Conservation (phyloP, 805 yeast genomes). For the Metschnikowia cerradonensis region DNA sequence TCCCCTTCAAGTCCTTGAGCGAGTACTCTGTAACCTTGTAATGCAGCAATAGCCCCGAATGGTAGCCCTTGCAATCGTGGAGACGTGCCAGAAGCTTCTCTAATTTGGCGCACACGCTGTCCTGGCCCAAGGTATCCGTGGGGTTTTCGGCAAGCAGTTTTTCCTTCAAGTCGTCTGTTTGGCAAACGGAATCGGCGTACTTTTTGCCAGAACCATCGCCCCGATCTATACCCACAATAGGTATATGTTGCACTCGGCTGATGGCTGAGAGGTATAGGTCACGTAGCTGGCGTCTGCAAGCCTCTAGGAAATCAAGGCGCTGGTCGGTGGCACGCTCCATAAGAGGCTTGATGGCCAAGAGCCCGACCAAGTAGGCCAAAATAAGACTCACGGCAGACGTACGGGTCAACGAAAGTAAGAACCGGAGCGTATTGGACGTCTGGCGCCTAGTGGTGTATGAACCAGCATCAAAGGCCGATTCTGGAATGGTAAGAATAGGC, state of each 20-base stretch:
- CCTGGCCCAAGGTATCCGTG: constrained; percentile 26
- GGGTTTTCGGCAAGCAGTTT: constrained; percentile 15
- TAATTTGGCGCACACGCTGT: constrained; percentile 22
- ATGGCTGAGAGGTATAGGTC: constrained; percentile 34
- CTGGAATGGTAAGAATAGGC: constrained; percentile 39
- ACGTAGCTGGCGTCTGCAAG: constrained; percentile 29
- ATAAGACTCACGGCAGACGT: constrained; percentile 32
- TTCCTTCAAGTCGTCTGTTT: constrained; percentile 28
- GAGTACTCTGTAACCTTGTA: constrained; percentile 26
- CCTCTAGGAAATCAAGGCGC: constrained; percentile 33
- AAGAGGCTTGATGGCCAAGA: constrained; percentile 32
- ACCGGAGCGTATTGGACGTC: constrained; percentile 23
- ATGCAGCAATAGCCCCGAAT: constrained; percentile 29
- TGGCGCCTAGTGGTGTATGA: constrained; percentile 19
- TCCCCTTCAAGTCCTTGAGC: constrained; percentile 34
- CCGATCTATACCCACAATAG: constrained; percentile 35
- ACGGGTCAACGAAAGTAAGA: constrained; percentile 28
- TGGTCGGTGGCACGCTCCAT: constrained; percentile 27
- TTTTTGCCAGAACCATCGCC: constrained; percentile 26
- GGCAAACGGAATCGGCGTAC: constrained; percentile 36
- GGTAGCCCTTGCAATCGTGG: constrained; percentile 25
- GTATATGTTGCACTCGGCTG: constrained; percentile 34
- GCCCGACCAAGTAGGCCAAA: constrained; percentile 29
- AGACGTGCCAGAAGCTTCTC: constrained; percentile 20
- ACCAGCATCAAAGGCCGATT: constrained; percentile 34